A percentile compares a stretch with the other conserved stretches of the same genome.
These are phyloP conservation scores for Torulaspora pretoriensis DNA, from an alignment of 1,139 yeast species.

Conservation along the genomic window DNA sequence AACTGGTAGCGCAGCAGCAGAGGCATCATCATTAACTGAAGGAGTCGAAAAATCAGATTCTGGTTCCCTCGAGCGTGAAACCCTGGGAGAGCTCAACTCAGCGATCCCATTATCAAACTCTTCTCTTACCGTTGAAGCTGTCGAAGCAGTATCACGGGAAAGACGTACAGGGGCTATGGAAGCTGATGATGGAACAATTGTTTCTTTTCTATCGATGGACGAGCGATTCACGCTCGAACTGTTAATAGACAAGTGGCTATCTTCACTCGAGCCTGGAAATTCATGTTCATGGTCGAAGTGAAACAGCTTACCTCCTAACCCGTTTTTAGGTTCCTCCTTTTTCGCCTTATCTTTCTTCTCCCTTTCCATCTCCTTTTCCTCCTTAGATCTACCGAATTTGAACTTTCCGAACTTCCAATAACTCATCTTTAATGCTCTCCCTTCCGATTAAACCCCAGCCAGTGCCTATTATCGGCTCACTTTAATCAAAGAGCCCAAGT, in stretches of 20 bases:
- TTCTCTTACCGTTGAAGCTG: conserved; percentile 21
- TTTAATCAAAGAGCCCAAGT: not conserved
- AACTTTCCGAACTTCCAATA: conserved; percentile 35
- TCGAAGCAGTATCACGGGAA: conserved; percentile 28
- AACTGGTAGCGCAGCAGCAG: conserved; percentile 6
- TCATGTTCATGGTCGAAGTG: conserved; percentile 17
- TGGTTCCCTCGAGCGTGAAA: conserved; percentile 4
- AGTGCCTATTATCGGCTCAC: not conserved
- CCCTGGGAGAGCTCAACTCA: conserved; percentile 8
- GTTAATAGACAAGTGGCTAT: not conserved
- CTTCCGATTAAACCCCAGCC: not conserved
- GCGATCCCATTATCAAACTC: conserved; percentile 6
- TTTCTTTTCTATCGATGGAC: conserved; percentile 26
- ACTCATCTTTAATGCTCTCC: conserved; percentile 20
- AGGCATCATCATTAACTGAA: conserved; percentile 5
- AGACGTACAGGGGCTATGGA: conserved; percentile 29
- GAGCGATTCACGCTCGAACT: conserved; percentile 3
- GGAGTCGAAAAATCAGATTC: conserved; percentile 5
- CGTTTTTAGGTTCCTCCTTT: conserved; percentile 10
- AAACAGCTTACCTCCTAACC: conserved; percentile 18
- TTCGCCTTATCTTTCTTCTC: conserved; percentile 14
- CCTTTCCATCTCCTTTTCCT: conserved; percentile 26
- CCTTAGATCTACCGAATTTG: conserved; percentile 34
- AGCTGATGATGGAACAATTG: conserved; percentile 27
- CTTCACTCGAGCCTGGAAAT: conserved; percentile 2